Evolutionary conservation across 1,284 basidiomycete species (phyloP).

Genomic region (Malassezia obtusa): DNA sequence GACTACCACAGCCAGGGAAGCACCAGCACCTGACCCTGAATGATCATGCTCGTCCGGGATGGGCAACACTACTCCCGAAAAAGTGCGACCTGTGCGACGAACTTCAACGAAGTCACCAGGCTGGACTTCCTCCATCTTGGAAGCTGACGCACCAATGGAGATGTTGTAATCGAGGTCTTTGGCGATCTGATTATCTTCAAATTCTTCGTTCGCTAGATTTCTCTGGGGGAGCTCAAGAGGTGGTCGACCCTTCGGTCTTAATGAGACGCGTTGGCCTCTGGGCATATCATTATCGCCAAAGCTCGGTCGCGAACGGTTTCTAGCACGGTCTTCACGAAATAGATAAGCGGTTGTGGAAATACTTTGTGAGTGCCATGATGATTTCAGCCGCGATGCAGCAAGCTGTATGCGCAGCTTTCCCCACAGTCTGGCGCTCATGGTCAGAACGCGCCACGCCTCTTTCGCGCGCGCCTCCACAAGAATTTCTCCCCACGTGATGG

Average conservation of each 20-base stretch:
- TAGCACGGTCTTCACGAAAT: too few species aligned
- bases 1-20: slow-evolving; percentile 3
- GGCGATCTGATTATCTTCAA: background rate
- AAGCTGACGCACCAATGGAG: background rate
- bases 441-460: background rate
- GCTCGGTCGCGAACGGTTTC: too few species aligned
- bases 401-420: background rate
- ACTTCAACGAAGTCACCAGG: slow-evolving; percentile 19
- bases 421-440: background rate
- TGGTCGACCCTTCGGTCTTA: background rate
- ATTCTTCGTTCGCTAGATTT: background rate
- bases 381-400: too few species aligned
- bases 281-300: background rate
- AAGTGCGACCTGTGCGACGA: slow-evolving; percentile 1
- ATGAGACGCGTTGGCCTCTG: background rate
- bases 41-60: slow-evolving; percentile 10
- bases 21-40: background rate
- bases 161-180: background rate
- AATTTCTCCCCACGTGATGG: slow-evolving; percentile 1
- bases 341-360: too few species aligned
- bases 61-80: slow-evolving; percentile 13
- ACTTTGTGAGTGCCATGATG: too few species aligned
- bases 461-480: slow-evolving; percentile 1
- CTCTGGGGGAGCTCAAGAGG: background rate
- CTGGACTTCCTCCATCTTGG: slow-evolving; percentile 5